These are phyloP conservation scores for Trichoderma aggressivum DNA, from an alignment of 2,329 filamentous ascomycete genomes.

Conservation along the genomic window DNA sequence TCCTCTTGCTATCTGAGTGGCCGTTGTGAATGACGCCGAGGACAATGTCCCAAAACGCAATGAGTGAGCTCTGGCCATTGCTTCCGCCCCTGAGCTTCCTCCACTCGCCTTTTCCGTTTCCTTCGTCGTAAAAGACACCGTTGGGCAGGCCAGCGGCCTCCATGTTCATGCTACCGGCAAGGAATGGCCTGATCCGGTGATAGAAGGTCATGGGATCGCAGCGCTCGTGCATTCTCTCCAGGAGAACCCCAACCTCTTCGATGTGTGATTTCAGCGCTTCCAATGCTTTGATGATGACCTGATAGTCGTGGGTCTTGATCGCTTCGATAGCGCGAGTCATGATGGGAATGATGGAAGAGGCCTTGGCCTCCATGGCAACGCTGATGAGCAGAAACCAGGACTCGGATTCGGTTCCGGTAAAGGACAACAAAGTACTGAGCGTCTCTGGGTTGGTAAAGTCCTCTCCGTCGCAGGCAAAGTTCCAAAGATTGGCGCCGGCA, in stretches of 20 bases:
- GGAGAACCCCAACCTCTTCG: conserved; percentile 61
- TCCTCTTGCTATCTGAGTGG: conserved; percentile 32
- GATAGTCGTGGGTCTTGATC: conserved; percentile 57
- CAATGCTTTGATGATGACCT: conserved; percentile 60
- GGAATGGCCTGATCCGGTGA: conserved; percentile 79
- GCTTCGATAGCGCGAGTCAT: conserved; percentile 76
- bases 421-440: conserved; percentile 71
- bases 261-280: conserved; percentile 64
- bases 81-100: conserved; percentile 82
- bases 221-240: conserved; percentile 83
- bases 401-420: conserved; percentile 85
- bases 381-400: conserved; percentile 94
- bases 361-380: conserved; percentile 82
- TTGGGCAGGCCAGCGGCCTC: conserved; percentile 73
- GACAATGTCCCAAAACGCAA: conserved; percentile 89
- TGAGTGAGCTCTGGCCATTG: conserved; percentile 88
- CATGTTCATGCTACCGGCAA: conserved; percentile 95
- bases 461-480: conserved; percentile 60
- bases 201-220: conserved; percentile 89
- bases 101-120: conserved; percentile 63
- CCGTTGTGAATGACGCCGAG: conserved; percentile 74
- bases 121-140: conserved; percentile 81
- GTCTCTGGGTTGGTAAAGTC: conserved; percentile 65
- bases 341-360: conserved; percentile 68
- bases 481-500: conserved; percentile 84